Conservation (phyloP, 1,284 basidiomycete genomes). For the Pseudozyma pruni region DNA sequence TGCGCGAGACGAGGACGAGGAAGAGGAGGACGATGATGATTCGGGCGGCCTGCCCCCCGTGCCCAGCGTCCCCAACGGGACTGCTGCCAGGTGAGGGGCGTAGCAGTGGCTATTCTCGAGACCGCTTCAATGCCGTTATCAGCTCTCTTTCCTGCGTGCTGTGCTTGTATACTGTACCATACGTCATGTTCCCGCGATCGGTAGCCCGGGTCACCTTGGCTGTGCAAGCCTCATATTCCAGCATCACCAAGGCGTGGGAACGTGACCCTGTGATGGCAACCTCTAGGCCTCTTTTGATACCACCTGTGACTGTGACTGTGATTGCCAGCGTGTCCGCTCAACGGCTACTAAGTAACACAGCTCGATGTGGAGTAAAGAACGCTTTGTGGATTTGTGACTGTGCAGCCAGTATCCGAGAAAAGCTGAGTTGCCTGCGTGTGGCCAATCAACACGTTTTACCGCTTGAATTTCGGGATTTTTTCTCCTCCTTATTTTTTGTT, state of each 20-base stretch:
- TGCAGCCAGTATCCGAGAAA: neutral
- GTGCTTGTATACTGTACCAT: slow-evolving; percentile 11
- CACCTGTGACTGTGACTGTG: neutral
- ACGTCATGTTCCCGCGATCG: too few species aligned
- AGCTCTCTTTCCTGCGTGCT: neutral
- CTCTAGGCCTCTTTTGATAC: too few species aligned
- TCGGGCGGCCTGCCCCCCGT: slow-evolving; percentile 18
- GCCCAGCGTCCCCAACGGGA: slow-evolving; percentile 22
- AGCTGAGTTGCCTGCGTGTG: neutral
- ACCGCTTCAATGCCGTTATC: too few species aligned
- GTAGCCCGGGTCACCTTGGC: too few species aligned
- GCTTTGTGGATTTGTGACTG: neutral
- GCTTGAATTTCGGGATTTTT: neutral
- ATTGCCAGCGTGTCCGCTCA: slow-evolving; percentile 8
- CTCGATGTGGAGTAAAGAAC: slow-evolving; percentile 14
- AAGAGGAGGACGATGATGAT: slow-evolving; percentile 53
- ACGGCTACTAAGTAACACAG: neutral
- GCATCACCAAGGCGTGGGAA: too few species aligned
- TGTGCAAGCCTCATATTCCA: too few species aligned
- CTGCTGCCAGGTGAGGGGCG: slow-evolving; percentile 17
- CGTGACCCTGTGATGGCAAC: too few species aligned
- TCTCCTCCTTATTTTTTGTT: neutral
- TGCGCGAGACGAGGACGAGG: slow-evolving; percentile 62
- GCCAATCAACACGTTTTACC: slow-evolving; percentile 8
- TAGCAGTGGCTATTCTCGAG: neutral